Evolutionary conservation across 1,139 yeast genomes (phyloP).

Genomic region (Candida pseudocylindracea): DNA sequence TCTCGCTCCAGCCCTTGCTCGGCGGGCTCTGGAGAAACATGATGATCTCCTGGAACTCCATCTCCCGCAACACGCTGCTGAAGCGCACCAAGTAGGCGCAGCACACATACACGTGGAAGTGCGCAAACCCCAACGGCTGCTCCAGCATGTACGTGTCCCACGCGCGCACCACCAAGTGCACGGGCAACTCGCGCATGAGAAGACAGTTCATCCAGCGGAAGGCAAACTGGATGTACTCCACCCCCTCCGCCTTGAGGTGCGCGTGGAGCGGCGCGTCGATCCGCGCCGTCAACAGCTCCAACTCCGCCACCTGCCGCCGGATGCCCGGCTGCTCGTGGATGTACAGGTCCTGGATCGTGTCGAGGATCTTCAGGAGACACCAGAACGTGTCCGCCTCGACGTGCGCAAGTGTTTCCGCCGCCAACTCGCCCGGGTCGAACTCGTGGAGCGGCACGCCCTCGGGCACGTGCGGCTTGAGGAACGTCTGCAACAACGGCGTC

Average conservation of each 20-base stretch:
- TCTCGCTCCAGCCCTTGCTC: slow-evolving; percentile 65
- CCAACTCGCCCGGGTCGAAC: slow-evolving; percentile 42
- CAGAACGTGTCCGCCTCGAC: slow-evolving; percentile 89
- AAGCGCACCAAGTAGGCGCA: slow-evolving; percentile 92
- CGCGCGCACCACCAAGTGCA: slow-evolving; percentile 68
- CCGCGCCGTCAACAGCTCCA: slow-evolving; percentile 54
- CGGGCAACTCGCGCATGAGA: slow-evolving; percentile 77
- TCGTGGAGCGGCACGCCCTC: slow-evolving; percentile 13
- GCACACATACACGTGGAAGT: slow-evolving; percentile 91
- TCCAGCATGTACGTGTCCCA: slow-evolving; percentile 96
- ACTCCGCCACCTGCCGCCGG: slow-evolving; percentile 66
- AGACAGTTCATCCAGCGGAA: slow-evolving; percentile 99
- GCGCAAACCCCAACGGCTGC: slow-evolving; percentile 71
- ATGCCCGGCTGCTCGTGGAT: slow-evolving; percentile 98
- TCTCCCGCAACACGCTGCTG: slow-evolving; percentile 51
- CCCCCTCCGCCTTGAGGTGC: slow-evolving; percentile 61
- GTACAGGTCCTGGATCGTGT: slow-evolving; percentile 89
- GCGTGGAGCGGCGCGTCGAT: slow-evolving; percentile 53
- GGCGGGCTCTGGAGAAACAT: slow-evolving; percentile 82
- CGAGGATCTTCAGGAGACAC: slow-evolving; percentile 80
- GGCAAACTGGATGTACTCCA: slow-evolving; percentile 85
- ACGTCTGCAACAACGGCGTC: slow-evolving; percentile 86
- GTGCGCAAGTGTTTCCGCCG: slow-evolving; percentile 11
- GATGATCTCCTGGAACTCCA: slow-evolving; percentile 89
- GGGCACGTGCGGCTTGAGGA: slow-evolving; percentile 14